Percentiles rank a stretch among this genome's conserved stretches.
Evolutionary conservation across 2,329 filamentous ascomycete species (phyloP).

Genomic region (Colletotrichum filicis): DNA sequence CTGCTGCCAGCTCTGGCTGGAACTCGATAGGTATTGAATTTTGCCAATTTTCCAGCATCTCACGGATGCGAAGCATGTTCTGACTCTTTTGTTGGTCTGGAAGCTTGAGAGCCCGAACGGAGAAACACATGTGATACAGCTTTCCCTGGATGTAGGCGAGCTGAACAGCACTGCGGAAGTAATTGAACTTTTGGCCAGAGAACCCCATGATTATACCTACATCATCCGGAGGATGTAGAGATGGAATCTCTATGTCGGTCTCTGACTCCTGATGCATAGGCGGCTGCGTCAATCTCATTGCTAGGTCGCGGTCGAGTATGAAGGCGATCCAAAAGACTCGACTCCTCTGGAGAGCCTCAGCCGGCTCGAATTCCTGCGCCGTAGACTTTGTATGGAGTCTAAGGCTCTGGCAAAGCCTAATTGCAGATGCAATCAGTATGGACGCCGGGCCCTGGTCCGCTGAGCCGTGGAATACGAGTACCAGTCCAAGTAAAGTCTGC

Average conservation of each 20-base stretch:
- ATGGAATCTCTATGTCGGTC: slow-evolving; percentile 31
- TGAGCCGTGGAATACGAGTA: slow-evolving; percentile 41
- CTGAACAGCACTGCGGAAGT: slow-evolving; percentile 24
- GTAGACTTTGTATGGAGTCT: slow-evolving; percentile 39
- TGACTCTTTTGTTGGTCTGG: neutral
- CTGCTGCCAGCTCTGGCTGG: neutral
- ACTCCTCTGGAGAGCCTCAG: slow-evolving; percentile 39
- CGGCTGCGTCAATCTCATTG: slow-evolving; percentile 23
- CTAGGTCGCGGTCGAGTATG: slow-evolving; percentile 40
- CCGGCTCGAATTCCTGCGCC: slow-evolving; percentile 31
- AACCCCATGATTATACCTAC: slow-evolving; percentile 5
- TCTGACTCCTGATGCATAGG: slow-evolving; percentile 26
- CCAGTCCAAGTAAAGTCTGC: slow-evolving; percentile 43
- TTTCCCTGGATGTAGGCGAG: slow-evolving; percentile 34
- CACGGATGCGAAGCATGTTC: slow-evolving; percentile 1
- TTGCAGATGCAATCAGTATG: slow-evolving; percentile 42
- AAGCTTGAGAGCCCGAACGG: slow-evolving; percentile 16
- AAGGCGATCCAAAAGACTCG: slow-evolving; percentile 47
- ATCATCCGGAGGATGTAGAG: slow-evolving; percentile 3
- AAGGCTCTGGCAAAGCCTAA: slow-evolving; percentile 42
- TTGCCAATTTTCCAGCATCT: slow-evolving; percentile 29
- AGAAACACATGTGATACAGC: slow-evolving; percentile 24
- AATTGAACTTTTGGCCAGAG: slow-evolving; percentile 26
- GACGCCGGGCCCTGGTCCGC: slow-evolving; percentile 40
- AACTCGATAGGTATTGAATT: slow-evolving; percentile 13